Evolutionary conservation across 257 asterid genomes (phyloP).

Genomic region (Ligustrum vulgare): DNA sequence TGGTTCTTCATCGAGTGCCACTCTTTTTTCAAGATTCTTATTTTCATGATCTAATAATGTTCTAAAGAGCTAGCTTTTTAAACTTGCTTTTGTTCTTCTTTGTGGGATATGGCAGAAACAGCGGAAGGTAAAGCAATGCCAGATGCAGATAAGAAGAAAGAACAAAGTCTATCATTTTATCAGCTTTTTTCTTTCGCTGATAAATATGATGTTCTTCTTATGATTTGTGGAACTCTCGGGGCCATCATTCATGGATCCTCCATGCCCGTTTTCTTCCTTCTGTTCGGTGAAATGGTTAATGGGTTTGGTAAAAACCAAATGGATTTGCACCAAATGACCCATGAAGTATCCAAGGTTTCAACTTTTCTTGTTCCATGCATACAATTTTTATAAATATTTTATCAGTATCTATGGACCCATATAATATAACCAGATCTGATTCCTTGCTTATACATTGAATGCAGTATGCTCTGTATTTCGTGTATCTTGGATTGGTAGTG

Average conservation of each 20-base stretch:
- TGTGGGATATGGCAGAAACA: slow-evolving; percentile 38
- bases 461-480: slow-evolving; percentile 97
- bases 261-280: slow-evolving; percentile 95
- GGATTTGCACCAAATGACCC: slow-evolving; percentile 72
- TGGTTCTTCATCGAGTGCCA: neutral
- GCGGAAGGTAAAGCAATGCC: slow-evolving; percentile 40
- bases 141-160: slow-evolving; percentile 53
- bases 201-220: slow-evolving; percentile 37
- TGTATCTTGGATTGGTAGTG: slow-evolving; percentile 87
- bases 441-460: slow-evolving; percentile 11
- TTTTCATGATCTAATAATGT: neutral
- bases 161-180: slow-evolving; percentile 47
- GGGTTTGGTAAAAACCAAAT: slow-evolving; percentile 93
- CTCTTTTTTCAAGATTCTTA: neutral
- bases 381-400: neutral
- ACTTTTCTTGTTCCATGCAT: neutral
- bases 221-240: slow-evolving; percentile 54
- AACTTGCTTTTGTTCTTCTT: neutral
- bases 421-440: slow-evolving; percentile 54
- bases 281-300: slow-evolving; percentile 93
- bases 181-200: slow-evolving; percentile 49
- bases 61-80: neutral
- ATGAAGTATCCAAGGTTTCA: slow-evolving; percentile 70
- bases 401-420: neutral
- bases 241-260: slow-evolving; percentile 93